A percentile compares a stretch with the other conserved stretches of the same genome.
These are phyloP conservation scores for Diaporthe humulicola DNA, from an alignment of 2,329 filamentous ascomycete species.

Conservation along the genomic window DNA sequence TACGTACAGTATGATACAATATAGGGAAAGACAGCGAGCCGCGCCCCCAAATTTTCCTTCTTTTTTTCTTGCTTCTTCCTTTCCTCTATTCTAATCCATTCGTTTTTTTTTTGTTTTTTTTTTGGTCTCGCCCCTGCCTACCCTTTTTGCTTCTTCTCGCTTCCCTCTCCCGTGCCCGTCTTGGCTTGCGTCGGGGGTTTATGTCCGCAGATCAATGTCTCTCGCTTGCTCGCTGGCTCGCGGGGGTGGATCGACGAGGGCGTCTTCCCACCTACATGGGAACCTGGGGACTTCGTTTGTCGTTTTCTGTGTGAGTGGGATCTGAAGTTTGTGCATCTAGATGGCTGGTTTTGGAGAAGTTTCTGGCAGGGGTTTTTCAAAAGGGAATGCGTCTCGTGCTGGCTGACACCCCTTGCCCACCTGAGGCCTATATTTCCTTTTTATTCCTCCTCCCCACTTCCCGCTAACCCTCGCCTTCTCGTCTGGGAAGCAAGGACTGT, in stretches of 20 bases:
- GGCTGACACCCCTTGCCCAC: background rate
- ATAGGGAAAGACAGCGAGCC: background rate
- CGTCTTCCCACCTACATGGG: background rate
- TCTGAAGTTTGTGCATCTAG: background rate
- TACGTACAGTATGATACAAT: background rate
- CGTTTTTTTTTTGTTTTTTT: background rate
- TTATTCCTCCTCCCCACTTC: background rate
- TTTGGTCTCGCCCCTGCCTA: background rate
- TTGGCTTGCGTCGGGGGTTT: slow-evolving; percentile 21
- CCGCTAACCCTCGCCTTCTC: background rate
- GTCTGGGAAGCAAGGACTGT: background rate
- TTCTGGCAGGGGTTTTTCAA: background rate
- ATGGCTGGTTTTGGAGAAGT: background rate
- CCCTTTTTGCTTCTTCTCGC: background rate
- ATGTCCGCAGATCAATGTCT: slow-evolving; percentile 22
- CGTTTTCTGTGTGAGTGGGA: background rate
- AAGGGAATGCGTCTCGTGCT: background rate
- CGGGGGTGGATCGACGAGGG: slow-evolving; percentile 21
- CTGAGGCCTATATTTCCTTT: background rate
- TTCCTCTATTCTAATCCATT: background rate
- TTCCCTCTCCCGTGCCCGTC: background rate
- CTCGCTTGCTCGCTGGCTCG: background rate
- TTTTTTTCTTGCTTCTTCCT: background rate
- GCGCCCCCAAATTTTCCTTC: background rate
- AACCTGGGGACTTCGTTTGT: background rate